A percentile compares a stretch with the other conserved stretches of the same genome.
Conservation (phyloP, 2,329 filamentous ascomycete genomes). For the Teratosphaeria gauchensis region DNA sequence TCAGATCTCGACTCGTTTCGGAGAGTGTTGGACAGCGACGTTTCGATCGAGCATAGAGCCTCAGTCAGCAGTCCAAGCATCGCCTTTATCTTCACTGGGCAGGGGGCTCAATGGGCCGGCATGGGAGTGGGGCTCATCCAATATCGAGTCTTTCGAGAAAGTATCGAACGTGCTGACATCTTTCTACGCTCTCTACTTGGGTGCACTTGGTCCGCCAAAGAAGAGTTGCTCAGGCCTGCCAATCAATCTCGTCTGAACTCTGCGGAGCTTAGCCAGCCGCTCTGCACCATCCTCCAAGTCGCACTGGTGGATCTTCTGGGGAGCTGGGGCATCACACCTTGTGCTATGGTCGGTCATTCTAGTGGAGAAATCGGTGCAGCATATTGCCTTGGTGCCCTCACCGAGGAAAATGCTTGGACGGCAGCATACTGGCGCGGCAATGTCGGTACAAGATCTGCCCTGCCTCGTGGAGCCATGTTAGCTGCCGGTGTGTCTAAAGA, state of each 20-base stretch:
- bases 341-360: conserved; percentile 20
- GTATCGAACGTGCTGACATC: not conserved
- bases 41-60: too few relatives aligned
- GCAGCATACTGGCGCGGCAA: conserved; percentile 16
- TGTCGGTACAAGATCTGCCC: not conserved
- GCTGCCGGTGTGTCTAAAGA: conserved; percentile 19
- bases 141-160: not conserved
- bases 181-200: not conserved
- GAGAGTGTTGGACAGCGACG: too few relatives aligned
- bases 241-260: conserved; percentile 6
- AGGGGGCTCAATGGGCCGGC: conserved; percentile 6
- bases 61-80: not conserved
- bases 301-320: conserved; percentile 34
- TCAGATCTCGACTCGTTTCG: too few relatives aligned
- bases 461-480: conserved; percentile 29
- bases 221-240: not conserved
- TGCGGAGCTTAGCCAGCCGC: conserved; percentile 37
- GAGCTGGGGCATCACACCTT: conserved; percentile 13
- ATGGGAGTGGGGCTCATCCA: conserved; percentile 12
- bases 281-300: conserved; percentile 47
- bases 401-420: conserved; percentile 10
- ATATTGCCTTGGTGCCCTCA: conserved; percentile 18
- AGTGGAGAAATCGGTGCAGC: conserved; percentile 26
- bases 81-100: conserved; percentile 3
- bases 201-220: not conserved